Base-by-base conservation (phyloP, 1,284 basidiomycete genomes). In the Uromyces viciae-fabae region DNA sequence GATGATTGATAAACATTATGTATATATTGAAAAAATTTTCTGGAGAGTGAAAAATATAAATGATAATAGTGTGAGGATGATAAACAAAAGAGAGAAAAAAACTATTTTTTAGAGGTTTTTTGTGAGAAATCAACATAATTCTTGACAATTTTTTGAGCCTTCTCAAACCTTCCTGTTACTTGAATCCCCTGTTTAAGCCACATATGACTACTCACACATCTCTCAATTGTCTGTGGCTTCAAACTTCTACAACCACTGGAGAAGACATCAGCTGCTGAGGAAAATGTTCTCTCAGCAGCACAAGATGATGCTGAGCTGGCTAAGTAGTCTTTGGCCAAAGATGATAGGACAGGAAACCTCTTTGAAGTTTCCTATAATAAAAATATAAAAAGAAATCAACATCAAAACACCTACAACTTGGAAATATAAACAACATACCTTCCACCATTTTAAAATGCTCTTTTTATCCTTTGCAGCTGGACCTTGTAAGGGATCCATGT, bases 261-360 rank as follows among this genome's bases (percentile, higher is more conserved):
- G 40, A 25, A 42, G 17, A 72, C 68, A 52, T 72, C 68, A 31
- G 68, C 68, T 14, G 68, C 68, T 19, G 68, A 46, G 8, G 68
- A 72, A 72, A 72, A 72, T 2, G 43, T 72, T 33, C 28, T 38
- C 33, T 72, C 68, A 9, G 46, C 43, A 46, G 69, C 69, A 38
- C 69, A 72, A 28, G 69, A 72, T 0, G n/a, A 52, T n/a, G 36
- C 69, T 15, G 25, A 72, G 43, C 28, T 1, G 3, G 69, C 36
- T 36, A 72, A 52, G 25, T 52, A 72, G 46, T 72, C 69, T 17
- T 38, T 46, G 3, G 69, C 69, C 28, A 72, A 54, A 31, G 17
- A 52, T 3, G 46, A 9, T 28, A 72, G 69, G 46, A 54, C 31
- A 17, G 69, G 69, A 17, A 43, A 72, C 14, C 22, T 46, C 9